phyloP scores from a whole-genome alignment of 2,329 filamentous ascomycete genomes.

The Exophiala spinifera region DNA sequence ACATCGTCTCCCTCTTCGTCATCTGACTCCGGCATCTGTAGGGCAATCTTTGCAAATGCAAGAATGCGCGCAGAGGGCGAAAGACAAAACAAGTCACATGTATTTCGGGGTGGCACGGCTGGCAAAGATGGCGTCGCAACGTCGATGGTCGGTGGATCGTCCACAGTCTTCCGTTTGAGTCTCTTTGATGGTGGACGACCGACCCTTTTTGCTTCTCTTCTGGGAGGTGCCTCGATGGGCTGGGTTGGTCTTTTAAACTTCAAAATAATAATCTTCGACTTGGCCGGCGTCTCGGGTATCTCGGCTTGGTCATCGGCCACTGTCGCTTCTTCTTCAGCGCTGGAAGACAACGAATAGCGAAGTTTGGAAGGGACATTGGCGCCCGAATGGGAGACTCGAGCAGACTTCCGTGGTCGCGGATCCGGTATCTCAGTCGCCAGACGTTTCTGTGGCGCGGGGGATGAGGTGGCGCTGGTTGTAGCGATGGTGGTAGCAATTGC shows the following conservation, averaged over 20 bases:
- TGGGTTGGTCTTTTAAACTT: constrained; percentile 9
- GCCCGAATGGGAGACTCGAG: constrained; percentile 11
- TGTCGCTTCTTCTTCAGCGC: constrained; percentile 1
- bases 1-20: constrained; percentile 16
- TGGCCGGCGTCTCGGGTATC: neutral
- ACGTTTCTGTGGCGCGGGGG: constrained; percentile 16
- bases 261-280: constrained; percentile 17
- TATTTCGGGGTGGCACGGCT: neutral
- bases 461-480: too few species aligned
- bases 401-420: constrained; percentile 16
- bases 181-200: neutral
- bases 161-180: neutral
- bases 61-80: constrained; percentile 16
- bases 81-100: constrained; percentile 22
- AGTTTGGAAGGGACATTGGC: constrained; percentile 21
- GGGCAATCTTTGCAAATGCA: constrained; percentile 22
- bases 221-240: neutral
- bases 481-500: too few species aligned
- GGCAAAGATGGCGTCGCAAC: neutral
- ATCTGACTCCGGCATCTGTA: constrained; percentile 18
- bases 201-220: neutral
- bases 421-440: constrained; percentile 12
- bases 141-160: neutral
- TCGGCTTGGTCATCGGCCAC: neutral
- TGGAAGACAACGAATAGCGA: constrained; percentile 14